Base-by-base conservation (phyloP, 164 flowering plant species). In the Vitis cinerea region DNA sequence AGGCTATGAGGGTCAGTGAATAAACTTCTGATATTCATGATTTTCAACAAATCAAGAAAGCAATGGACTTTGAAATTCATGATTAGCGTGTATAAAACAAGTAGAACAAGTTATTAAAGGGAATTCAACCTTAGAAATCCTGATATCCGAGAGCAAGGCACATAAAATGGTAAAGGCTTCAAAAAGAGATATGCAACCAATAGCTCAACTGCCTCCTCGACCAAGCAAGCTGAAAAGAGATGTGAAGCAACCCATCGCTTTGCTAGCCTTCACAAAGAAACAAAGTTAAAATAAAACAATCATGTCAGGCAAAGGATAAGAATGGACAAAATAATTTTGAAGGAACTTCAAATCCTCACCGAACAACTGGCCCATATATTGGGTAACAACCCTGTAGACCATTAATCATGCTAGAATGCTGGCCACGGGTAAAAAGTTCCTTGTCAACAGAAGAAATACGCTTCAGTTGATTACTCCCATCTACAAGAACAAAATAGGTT, bases 161-260 rank as follows among this genome's bases (percentile, higher is more conserved):
- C 83, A 80, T 66, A 14, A 78, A 88, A 93, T 62, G 99, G 99
- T 67, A 81, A 78, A 71, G 96, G 93, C 71, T 81, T 85, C 81
- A 88, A 48, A 83, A 95, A 95, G 61, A 93, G 80, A 75, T 85
- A 69, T 29, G 99, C 98, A 55, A 91, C 98, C 85, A 95, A 74
- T 56, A 95, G 83, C 72, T 95, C 99, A 77, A 93, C 72, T 63
- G 90, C 92, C 80, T 93, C 99, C 73, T 87, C 98, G 17, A 58
- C 74, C 73, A 95, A 77, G 77, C 77, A 80, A 37, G 85, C 77
- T 16, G 99, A 95, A 75, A 95, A 90, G n/a, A 95, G 83, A 83
- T 95, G 99, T 11, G 99, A 88, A 77, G 97, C 76, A 71, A 89
- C 85, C 99, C 99, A 95, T 64, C 98, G 86, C 77, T 95, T 95